phyloP scores from a whole-genome alignment of 2,329 filamentous ascomycete genomes.

The Coniochaeta prunicola region DNA sequence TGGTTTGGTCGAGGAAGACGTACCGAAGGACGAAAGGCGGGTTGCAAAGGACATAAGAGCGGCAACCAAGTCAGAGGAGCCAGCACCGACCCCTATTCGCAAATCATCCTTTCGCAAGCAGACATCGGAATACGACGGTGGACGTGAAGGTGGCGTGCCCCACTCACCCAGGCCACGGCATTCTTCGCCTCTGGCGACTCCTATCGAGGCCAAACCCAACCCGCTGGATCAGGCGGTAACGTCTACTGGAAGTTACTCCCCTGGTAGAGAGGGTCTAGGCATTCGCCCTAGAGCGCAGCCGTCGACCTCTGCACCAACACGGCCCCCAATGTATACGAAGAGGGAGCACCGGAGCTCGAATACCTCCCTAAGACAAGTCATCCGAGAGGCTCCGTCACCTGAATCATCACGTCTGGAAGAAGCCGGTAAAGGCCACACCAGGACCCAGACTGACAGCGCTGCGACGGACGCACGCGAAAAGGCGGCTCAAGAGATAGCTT shows the following conservation, averaged over 20 bases:
- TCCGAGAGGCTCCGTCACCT: slow-evolving; percentile 25
- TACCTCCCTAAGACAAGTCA: slow-evolving; percentile 23
- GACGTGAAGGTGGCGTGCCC: slow-evolving; percentile 22
- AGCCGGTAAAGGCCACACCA: slow-evolving; percentile 20
- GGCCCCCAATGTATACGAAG: slow-evolving; percentile 28
- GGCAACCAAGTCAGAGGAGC: slow-evolving; percentile 23
- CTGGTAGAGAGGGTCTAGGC: slow-evolving; percentile 41
- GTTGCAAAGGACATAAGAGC: slow-evolving; percentile 25
- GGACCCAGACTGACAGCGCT: not conserved
- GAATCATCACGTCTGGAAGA: slow-evolving; percentile 27
- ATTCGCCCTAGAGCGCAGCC: slow-evolving; percentile 35
- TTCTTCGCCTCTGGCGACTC: slow-evolving; percentile 36
- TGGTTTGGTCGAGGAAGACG: slow-evolving; percentile 71
- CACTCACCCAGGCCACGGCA: slow-evolving; percentile 31
- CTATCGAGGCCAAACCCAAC: slow-evolving; percentile 26
- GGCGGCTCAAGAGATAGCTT: slow-evolving; percentile 78
- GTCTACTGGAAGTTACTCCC: slow-evolving; percentile 31
- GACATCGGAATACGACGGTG: slow-evolving; percentile 25
- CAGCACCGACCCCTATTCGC: slow-evolving; percentile 18
- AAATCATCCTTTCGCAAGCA: slow-evolving; percentile 30
- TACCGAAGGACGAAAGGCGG: slow-evolving; percentile 34
- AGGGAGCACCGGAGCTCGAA: slow-evolving; percentile 32
- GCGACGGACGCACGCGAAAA: slow-evolving; percentile 51
- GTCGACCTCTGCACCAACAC: slow-evolving; percentile 40
- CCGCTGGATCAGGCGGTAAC: slow-evolving; percentile 19